These are phyloP conservation scores for Pestalotiopsis sp. DNA, from an alignment of 2,329 filamentous ascomycete species.

Conservation along the genomic window DNA sequence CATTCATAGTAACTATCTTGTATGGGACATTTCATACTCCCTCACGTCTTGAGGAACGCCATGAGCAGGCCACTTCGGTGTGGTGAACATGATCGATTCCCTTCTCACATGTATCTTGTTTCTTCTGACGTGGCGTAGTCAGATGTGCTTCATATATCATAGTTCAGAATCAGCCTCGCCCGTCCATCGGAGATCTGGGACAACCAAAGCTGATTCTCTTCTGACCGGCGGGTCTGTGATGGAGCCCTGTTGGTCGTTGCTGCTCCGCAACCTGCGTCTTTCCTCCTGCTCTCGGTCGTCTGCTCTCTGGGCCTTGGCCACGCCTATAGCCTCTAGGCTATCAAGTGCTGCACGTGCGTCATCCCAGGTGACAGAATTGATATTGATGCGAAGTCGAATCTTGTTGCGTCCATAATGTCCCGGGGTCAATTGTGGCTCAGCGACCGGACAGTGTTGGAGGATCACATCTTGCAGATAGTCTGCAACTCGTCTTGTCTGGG, in stretches of 20 bases:
- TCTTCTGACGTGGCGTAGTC: background rate
- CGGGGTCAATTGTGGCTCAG: too few relatives aligned
- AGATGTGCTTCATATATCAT: background rate
- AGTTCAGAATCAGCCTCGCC: background rate
- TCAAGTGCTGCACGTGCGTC: background rate
- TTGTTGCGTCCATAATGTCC: background rate
- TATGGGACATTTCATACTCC: too few relatives aligned
- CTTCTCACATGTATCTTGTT: too few relatives aligned
- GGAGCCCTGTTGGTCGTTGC: background rate
- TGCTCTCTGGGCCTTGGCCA: background rate
- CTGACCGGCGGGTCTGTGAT: background rate
- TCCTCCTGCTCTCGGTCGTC: background rate
- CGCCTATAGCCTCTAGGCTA: background rate
- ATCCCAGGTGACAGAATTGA: background rate
- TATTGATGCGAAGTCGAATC: background rate
- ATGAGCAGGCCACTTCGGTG: too few relatives aligned
- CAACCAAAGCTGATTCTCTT: background rate
- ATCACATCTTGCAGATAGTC: background rate
- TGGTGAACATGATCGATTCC: too few relatives aligned
- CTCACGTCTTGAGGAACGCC: too few relatives aligned
- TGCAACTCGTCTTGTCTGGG: background rate
- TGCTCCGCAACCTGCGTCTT: background rate
- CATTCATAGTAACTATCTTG: too few relatives aligned
- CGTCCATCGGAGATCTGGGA: background rate
- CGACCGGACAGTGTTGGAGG: background rate